Percentiles rank a stretch among this genome's conserved stretches.
phyloP scores from a whole-genome alignment of 2,329 filamentous ascomycete species.

The Xylaria sp. region DNA sequence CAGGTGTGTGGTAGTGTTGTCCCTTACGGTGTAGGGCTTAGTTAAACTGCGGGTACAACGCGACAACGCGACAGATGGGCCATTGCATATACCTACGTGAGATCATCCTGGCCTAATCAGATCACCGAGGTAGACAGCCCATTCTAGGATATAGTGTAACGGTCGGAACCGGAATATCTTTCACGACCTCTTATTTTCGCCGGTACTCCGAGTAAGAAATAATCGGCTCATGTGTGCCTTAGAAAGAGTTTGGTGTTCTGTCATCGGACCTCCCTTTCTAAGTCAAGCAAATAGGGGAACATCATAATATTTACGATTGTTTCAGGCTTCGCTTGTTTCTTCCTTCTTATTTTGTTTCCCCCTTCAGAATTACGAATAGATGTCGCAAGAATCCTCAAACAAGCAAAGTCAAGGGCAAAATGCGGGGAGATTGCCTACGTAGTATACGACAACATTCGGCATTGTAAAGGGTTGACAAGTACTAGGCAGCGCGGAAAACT shows the following conservation, averaged over 20 bases:
- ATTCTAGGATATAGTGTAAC: background rate
- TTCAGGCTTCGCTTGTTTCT: background rate
- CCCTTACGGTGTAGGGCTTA: slow-evolving; percentile 11
- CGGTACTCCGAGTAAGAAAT: background rate
- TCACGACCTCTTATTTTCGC: background rate
- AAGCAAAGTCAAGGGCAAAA: background rate
- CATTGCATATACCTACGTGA: slow-evolving; percentile 8
- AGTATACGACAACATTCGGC: background rate
- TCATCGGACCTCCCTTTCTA: too few species aligned
- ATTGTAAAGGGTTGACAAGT: slow-evolving; percentile 17
- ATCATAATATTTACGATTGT: background rate
- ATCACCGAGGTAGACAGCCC: slow-evolving; percentile 5
- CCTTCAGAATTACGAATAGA: background rate
- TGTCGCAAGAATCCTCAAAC: background rate
- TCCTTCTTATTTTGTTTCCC: background rate
- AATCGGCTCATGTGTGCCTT: background rate
- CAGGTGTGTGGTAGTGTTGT: background rate
- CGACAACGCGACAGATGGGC: slow-evolving; percentile 14
- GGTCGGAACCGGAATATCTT: slow-evolving; percentile 1
- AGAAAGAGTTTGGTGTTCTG: too few species aligned
- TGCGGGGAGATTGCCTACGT: slow-evolving; percentile 6
- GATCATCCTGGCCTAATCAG: slow-evolving; percentile 30
- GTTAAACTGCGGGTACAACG: slow-evolving; percentile 11
- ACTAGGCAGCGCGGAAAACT: slow-evolving; percentile 29
- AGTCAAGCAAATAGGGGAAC: background rate